These are phyloP conservation scores for Chenopodium album DNA, from an alignment of 148 eudicot genomes.

Conservation along the genomic window DNA sequence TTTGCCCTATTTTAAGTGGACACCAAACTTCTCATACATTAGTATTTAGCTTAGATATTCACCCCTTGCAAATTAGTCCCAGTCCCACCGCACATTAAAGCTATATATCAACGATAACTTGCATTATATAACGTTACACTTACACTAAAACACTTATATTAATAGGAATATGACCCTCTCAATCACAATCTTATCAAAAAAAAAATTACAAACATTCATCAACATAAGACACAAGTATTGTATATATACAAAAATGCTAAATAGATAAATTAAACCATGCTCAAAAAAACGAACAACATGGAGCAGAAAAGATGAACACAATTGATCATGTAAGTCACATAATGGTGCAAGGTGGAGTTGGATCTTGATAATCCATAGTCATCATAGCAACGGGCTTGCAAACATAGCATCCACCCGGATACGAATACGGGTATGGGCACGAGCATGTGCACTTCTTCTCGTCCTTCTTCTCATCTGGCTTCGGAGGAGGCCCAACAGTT, in stretches of 20 bases:
- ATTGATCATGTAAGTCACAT: conserved; percentile 22
- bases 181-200: background rate
- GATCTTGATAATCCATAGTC: conserved; percentile 8
- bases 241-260: background rate
- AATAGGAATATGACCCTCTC: too few relatives aligned
- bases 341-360: conserved; percentile 25
- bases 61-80: too few relatives aligned
- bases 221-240: background rate
- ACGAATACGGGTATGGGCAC: background rate
- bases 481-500: conserved; percentile 56
- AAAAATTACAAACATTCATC: background rate
- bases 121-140: too few relatives aligned
- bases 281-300: background rate
- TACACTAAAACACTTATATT: too few relatives aligned
- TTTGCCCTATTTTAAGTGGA: too few relatives aligned
- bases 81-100: too few relatives aligned
- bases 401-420: background rate
- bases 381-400: conserved; percentile 16
- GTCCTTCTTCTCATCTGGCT: conserved; percentile 26
- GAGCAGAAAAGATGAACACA: background rate
- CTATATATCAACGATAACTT: background rate
- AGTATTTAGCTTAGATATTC: too few relatives aligned
- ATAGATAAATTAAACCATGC: background rate
- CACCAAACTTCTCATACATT: too few relatives aligned
- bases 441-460: background rate